Evolutionary conservation across 306 rosid species (phyloP).

Genomic region (Sphenostylis stenocarpa): DNA sequence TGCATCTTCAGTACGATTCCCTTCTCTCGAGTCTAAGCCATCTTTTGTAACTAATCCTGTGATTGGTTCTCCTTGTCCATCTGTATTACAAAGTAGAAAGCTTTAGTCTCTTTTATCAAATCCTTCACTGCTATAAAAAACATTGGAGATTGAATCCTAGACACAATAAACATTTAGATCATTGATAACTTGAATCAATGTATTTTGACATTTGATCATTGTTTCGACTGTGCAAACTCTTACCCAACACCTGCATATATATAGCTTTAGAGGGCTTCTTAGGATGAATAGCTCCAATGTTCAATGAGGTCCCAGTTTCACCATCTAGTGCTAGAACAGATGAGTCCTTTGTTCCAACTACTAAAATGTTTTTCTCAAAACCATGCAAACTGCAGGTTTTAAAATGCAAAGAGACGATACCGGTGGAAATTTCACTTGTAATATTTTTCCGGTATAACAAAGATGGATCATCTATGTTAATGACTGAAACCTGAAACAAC

Average conservation of each 20-base stretch:
- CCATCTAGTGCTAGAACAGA: slow-evolving; percentile 70
- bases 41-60: slow-evolving; percentile 40
- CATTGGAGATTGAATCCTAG: slow-evolving; percentile 3
- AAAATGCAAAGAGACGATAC: slow-evolving; percentile 72
- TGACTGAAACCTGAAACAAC: slow-evolving; percentile 68
- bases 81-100: slow-evolving; percentile 35
- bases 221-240: slow-evolving; percentile 35
- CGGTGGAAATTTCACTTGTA: slow-evolving; percentile 68
- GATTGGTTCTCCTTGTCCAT: slow-evolving; percentile 46
- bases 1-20: slow-evolving; percentile 43
- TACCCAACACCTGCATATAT: slow-evolving; percentile 76
- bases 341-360: slow-evolving; percentile 76
- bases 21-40: slow-evolving; percentile 43
- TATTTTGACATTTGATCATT: neutral
- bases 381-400: slow-evolving; percentile 65
- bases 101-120: neutral
- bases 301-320: slow-evolving; percentile 65
- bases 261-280: slow-evolving; percentile 85
- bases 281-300: slow-evolving; percentile 62
- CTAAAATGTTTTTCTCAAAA: slow-evolving; percentile 69
- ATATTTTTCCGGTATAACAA: slow-evolving; percentile 64
- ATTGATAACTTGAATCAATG: neutral
- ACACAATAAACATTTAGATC: neutral
- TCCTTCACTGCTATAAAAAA: slow-evolving; percentile 25
- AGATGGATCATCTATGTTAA: slow-evolving; percentile 65